These are phyloP conservation scores for Gentiana macrophylla DNA, from an alignment of 257 asterid genomes.

Conservation along the genomic window DNA sequence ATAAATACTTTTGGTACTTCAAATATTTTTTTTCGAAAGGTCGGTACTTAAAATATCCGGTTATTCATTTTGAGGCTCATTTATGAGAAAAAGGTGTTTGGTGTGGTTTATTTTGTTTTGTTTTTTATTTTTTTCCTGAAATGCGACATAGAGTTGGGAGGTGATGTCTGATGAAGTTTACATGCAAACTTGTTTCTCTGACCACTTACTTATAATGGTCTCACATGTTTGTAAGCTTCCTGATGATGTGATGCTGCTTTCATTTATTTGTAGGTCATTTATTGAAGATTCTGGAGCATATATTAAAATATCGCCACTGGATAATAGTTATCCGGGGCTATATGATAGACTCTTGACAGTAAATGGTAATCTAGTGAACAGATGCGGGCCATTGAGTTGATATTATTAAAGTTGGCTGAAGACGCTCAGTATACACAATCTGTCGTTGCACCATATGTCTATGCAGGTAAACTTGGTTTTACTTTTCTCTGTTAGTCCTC, in stretches of 20 bases:
- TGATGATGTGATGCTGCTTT: not conserved
- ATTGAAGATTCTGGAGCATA: constrained; percentile 78
- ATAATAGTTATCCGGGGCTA: constrained; percentile 66
- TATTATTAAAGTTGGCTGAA: constrained; percentile 63
- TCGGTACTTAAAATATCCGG: too few species aligned
- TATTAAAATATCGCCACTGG: constrained; percentile 83
- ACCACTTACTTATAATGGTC: not conserved
- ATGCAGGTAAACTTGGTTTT: constrained; percentile 45
- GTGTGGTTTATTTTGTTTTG: too few species aligned
- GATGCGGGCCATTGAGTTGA: constrained; percentile 75
- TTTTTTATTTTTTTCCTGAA: too few species aligned
- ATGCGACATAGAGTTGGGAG: too few species aligned
- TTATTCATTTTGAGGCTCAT: too few species aligned
- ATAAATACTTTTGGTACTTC: too few species aligned
- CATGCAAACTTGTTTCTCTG: not conserved
- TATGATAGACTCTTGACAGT: constrained; percentile 84
- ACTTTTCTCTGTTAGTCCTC: not conserved
- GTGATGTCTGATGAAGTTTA: not conserved
- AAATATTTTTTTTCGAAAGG: too few species aligned
- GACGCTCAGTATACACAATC: constrained; percentile 71
- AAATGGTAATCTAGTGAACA: constrained; percentile 57
- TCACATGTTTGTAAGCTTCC: not conserved
- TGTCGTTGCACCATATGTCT: constrained; percentile 58
- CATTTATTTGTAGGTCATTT: constrained; percentile 28
- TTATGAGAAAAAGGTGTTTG: too few species aligned